Conservation (phyloP, 257 asterid genomes). For the Primulina eburnea region DNA sequence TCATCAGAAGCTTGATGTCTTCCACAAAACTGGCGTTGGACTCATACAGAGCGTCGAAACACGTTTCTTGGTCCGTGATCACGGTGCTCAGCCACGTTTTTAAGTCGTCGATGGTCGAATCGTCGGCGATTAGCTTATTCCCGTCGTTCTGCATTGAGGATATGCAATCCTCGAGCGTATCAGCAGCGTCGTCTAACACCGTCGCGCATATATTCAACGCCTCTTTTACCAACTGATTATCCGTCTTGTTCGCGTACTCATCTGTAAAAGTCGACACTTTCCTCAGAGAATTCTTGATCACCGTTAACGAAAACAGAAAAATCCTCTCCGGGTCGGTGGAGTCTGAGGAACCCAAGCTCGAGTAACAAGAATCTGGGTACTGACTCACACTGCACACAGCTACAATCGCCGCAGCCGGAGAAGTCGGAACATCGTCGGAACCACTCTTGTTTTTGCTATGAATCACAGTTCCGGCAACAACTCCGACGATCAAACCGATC, state of each 20-base stretch:
- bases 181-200: conserved; percentile 40
- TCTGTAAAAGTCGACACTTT: conserved; percentile 25
- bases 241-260: conserved; percentile 23
- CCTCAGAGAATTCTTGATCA: conserved; percentile 21
- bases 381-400: conserved; percentile 37
- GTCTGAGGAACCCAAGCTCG: conserved; percentile 27
- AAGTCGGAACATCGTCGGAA: neutral
- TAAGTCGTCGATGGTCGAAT: conserved; percentile 31
- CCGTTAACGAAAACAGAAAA: conserved; percentile 31
- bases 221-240: conserved; percentile 15
- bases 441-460: conserved; percentile 27
- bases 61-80: conserved; percentile 69
- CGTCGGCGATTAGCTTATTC: conserved; percentile 20
- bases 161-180: conserved; percentile 44
- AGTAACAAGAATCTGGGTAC: conserved; percentile 34
- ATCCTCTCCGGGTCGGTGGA: conserved; percentile 36
- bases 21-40: conserved; percentile 44
- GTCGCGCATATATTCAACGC: conserved; percentile 35
- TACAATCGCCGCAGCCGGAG: conserved; percentile 30
- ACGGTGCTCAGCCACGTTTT: conserved; percentile 77
- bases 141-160: conserved; percentile 24
- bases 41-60: conserved; percentile 69
- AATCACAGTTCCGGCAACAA: conserved; percentile 34
- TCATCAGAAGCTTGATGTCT: conserved; percentile 40
- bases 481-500: conserved; percentile 29